These are phyloP conservation scores for Dorcoceras hygrometricum DNA, from an alignment of 257 asterid genomes.

Conservation along the genomic window DNA sequence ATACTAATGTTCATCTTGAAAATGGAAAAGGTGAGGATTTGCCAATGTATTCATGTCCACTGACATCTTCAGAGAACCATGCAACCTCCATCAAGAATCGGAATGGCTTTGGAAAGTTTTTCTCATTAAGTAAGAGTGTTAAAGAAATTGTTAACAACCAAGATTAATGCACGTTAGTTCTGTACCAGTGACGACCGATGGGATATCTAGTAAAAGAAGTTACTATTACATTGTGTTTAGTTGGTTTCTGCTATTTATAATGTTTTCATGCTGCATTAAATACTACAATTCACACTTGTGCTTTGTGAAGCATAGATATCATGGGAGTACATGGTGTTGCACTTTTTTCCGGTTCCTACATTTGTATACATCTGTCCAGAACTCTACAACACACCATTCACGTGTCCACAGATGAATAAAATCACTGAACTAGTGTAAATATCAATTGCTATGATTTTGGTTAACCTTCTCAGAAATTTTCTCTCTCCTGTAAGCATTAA, in stretches of 20 bases:
- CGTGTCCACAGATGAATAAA: constrained; percentile 22
- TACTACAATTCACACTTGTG: neutral
- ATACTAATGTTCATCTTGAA: constrained; percentile 21
- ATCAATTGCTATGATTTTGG: constrained; percentile 44
- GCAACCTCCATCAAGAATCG: constrained; percentile 33
- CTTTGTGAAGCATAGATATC: neutral
- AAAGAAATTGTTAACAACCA: constrained; percentile 39
- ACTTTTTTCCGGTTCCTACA: neutral
- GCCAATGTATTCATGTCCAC: constrained; percentile 33
- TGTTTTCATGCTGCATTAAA: neutral
- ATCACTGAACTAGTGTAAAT: constrained; percentile 6
- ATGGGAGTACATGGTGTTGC: neutral
- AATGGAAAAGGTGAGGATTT: constrained; percentile 43
- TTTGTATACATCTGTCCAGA: neutral
- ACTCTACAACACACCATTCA: constrained; percentile 18
- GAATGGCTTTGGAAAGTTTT: constrained; percentile 56
- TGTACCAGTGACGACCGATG: neutral
- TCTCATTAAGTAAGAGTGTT: constrained; percentile 55
- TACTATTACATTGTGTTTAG: neutral
- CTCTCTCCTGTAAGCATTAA: constrained; percentile 61
- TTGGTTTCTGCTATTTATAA: neutral
- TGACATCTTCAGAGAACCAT: constrained; percentile 32
- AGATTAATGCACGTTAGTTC: constrained; percentile 26
- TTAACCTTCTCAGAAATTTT: constrained; percentile 27
- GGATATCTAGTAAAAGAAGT: neutral